Base-by-base conservation (phyloP, 352 stramenopile genomes). In the Pythium myriotylum region DNA sequence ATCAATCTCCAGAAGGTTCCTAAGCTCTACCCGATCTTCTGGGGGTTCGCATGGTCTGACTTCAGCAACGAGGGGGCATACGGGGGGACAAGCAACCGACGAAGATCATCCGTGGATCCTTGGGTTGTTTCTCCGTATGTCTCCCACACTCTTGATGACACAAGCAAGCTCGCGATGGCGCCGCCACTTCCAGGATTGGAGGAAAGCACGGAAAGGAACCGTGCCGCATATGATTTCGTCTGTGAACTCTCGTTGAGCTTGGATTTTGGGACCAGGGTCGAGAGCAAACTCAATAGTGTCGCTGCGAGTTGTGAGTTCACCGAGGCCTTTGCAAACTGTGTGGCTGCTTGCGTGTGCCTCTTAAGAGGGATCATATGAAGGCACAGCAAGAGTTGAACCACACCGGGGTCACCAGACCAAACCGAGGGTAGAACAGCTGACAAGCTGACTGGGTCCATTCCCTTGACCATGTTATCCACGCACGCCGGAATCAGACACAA, bases 361-460 rank as follows among this genome's bases (percentile, higher is more conserved):
- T 95, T 95, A 19, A 95, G 72, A 6, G 84, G 84, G 49, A 93
- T 95, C 84, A 93, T 95, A 62, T 95, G 86, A 33, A 95, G 73
- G 42, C 85, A 94, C 39, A 95, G 50, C 23, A 95, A 61, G 19
- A 95, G 70, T 51, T 95, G 84, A 55, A 95, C 87, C 59, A 91
- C 84, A 8, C 73, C 89, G 23, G 86, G 83, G 51, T 95, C 85
- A 8, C 81, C 84, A 1, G 88, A 65, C 81, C 84, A 94, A 14
- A 94, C 78, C 20, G 89, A 79, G 3, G 86, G 86, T 19, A 95
- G 59, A 26, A 95, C 42, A 26, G 75, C 82, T 0, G 86, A 77
- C 35, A 95, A 63, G 33, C 79, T 84, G 23, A 81, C 75, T 2
- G 86, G 81, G 55, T 95, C 77, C 86, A 95, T 95, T 49, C 86